These are phyloP conservation scores for Penicillium bovifimosum DNA, from an alignment of 495 filamentous ascomycete species.

Conservation along the genomic window DNA sequence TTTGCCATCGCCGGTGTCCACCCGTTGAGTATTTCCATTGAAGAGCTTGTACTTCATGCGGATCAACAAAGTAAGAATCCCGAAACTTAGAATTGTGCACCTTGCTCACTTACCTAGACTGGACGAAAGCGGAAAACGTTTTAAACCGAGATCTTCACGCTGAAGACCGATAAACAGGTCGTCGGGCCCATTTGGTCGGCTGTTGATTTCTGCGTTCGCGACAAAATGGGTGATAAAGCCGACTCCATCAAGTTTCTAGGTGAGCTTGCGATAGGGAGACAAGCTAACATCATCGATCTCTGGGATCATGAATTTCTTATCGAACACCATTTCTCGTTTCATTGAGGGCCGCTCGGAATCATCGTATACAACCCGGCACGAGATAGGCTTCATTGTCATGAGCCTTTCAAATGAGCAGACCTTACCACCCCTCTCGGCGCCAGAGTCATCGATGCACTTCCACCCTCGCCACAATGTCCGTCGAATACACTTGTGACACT, in stretches of 20 bases:
- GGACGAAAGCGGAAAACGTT: constrained; percentile 45
- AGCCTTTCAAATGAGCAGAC: constrained; percentile 21
- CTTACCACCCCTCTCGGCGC: background rate
- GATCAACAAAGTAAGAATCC: constrained; percentile 35
- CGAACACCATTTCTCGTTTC: constrained; percentile 22
- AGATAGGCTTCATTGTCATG: constrained; percentile 18
- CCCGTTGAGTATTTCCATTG: constrained; percentile 32
- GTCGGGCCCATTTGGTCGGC: constrained; percentile 50
- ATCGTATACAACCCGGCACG: constrained; percentile 31
- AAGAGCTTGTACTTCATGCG: constrained; percentile 59
- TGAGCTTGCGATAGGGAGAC: constrained; percentile 23
- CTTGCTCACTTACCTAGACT: constrained; percentile 33
- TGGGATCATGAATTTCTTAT: constrained; percentile 10
- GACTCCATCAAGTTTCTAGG: constrained; percentile 33
- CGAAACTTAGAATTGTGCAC: background rate
- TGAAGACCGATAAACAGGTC: constrained; percentile 62
- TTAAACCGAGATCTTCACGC: constrained; percentile 49
- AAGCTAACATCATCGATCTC: constrained; percentile 14
- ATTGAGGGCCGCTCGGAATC: constrained; percentile 24
- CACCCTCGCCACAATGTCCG: constrained; percentile 59
- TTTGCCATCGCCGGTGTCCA: background rate
- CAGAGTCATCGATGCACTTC: constrained; percentile 44
- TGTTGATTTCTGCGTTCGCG: constrained; percentile 47
- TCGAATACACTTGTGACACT: constrained; percentile 60
- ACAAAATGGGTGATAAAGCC: constrained; percentile 62